A percentile compares a stretch with the other conserved stretches of the same genome.
phyloP scores from a whole-genome alignment of 202 grass and related monocot genomes.

The Zizania palustris region DNA sequence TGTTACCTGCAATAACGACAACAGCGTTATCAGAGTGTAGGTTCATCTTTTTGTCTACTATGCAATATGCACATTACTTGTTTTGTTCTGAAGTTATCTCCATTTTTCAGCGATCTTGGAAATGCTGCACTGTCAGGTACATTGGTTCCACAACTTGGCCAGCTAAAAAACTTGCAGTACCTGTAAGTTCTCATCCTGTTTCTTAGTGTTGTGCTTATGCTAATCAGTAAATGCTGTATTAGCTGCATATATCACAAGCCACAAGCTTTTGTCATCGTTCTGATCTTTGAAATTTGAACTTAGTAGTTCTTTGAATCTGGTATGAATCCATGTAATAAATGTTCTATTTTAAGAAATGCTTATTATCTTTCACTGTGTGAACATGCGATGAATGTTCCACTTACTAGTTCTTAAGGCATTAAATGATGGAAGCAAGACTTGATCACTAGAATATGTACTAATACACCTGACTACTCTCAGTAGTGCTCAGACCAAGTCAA shows the following conservation, averaged over 20 bases:
- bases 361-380: neutral
- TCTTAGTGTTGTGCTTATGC: neutral
- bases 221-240: neutral
- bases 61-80: conserved; percentile 2
- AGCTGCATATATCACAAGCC: neutral
- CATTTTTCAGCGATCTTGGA: conserved; percentile 86
- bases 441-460: neutral
- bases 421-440: conserved; percentile 3
- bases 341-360: neutral
- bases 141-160: conserved; percentile 91
- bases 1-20: conserved; percentile 97
- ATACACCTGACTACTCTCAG: neutral
- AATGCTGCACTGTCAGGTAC: conserved; percentile 92
- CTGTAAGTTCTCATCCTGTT: conserved; percentile 67
- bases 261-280: conserved; percentile 7
- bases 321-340: conserved; percentile 31
- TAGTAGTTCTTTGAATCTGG: conserved; percentile 7
- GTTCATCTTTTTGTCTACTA: conserved; percentile 39
- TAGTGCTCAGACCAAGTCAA: neutral
- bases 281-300: conserved; percentile 10
- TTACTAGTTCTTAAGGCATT: neutral
- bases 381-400: neutral
- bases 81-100: conserved; percentile 28
- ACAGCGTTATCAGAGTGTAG: conserved; percentile 99
- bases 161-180: conserved; percentile 94